Percentiles rank a stretch among this genome's conserved stretches.
These are phyloP conservation scores for Rhipidocladum racemiflorum DNA, from an alignment of 176 grass and related monocot species.

Conservation along the genomic window DNA sequence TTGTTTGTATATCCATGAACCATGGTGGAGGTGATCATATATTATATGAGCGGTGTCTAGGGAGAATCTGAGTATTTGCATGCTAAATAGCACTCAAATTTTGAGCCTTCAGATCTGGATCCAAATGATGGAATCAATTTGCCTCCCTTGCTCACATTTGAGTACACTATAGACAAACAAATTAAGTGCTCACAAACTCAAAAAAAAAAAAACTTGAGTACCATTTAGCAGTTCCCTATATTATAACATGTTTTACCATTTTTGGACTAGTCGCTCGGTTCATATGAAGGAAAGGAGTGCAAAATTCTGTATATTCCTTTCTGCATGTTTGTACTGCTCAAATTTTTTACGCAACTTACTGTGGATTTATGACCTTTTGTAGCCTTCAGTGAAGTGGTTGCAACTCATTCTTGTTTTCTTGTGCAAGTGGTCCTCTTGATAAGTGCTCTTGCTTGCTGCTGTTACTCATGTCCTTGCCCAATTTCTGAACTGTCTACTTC, in stretches of 20 bases:
- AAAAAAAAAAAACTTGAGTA: no score
- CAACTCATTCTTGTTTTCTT: conserved; percentile 29
- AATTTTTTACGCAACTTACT: background rate
- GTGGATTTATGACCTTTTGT: background rate
- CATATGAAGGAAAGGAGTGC: background rate
- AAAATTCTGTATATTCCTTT: background rate
- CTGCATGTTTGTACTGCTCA: background rate
- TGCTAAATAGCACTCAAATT: no score
- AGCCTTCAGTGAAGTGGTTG: conserved; percentile 23
- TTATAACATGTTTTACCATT: background rate
- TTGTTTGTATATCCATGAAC: conserved; percentile 19
- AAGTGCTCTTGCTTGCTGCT: conserved; percentile 36
- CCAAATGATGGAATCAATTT: no score
- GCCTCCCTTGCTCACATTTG: no score
- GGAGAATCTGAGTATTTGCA: no score
- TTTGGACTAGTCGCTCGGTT: background rate
- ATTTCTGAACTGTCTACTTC: conserved; percentile 32
- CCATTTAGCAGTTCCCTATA: no score
- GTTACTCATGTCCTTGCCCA: conserved; percentile 24
- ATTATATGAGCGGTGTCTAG: no score
- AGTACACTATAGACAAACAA: no score
- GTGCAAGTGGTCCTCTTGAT: conserved; percentile 41
- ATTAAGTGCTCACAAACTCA: no score
- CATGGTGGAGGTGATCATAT: conserved; percentile 17
- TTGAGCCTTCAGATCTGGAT: no score